Evolutionary conservation across 805 yeast species (phyloP), one percentile per base, ranked within the genome.

Genomic region (Nakazawaea siamensis): DNA sequence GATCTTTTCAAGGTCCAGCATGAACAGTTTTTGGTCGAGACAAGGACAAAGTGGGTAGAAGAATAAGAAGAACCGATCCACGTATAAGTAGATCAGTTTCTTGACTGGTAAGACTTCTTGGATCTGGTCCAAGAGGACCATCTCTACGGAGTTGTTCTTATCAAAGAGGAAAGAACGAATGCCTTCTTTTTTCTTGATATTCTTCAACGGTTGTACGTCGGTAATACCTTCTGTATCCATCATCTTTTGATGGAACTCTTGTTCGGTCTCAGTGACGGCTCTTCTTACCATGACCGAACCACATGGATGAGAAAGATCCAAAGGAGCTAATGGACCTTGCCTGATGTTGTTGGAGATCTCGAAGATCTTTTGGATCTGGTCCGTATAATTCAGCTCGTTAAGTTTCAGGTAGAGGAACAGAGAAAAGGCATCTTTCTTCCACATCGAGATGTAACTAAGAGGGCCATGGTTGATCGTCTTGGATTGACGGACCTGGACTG

Each of bases 401-500:
- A 50, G 41, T 36, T 44, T 45, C 23, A 32, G 33, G 76, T 55
- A 60, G n/a, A 62, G 41, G 2, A 60, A 52, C 13, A 48, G 45
- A 38, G 60, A 29, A 45, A 54, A 55, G 30, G 54, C 57, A 50
- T 76, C 82, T 42, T 62, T 70, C 36, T 62, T 60, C 35, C 73
- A 50, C 18, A 68, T 38, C 0, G 79, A 52, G 4, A 66, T 43
- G 66, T 75, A 67, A 1, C 76, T 51, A 24, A 72, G 58, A 0
- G 80, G 74, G 1, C 80, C 81, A 49, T 62, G 66, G 43, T 65
- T 64, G 39, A 61, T 59, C 21, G 66, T 51, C 28, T 72, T 51
- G 3, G 64, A 54, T 32, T 58, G 63, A 18, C 58, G 58, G 13
- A 60, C 41, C 34, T 62, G 51, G 36, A 70, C 56, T 0, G 80